Conservation (phyloP, 176 grass and related monocot species). For the Carex parvula region DNA sequence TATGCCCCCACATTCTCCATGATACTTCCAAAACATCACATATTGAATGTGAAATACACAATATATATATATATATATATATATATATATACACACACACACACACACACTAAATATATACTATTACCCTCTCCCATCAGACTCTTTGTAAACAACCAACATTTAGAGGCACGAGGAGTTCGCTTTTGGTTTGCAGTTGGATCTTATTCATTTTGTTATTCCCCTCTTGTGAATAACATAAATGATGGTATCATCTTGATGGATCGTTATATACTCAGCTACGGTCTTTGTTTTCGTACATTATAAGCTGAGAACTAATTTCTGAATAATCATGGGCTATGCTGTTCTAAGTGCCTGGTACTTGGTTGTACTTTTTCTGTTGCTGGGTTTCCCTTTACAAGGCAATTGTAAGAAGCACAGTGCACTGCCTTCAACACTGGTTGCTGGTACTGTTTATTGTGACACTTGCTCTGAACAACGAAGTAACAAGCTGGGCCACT, state of each 20-base stretch:
- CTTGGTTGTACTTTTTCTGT: conserved; percentile 13
- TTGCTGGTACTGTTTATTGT: conserved; percentile 37
- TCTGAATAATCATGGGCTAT: not conserved
- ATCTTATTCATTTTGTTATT: not conserved
- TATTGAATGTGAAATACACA: not conserved
- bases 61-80: not conserved
- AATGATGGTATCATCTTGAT: conserved; percentile 13
- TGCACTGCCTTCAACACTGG: not conserved
- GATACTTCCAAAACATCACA: not conserved
- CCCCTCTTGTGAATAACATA: not conserved
- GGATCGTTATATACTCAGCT: not conserved
- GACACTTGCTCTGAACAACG: conserved; percentile 30
- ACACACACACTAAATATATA: not conserved
- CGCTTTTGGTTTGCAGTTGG: conserved; percentile 3
- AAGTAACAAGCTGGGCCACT: conserved; percentile 14
- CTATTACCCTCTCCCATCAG: not conserved
- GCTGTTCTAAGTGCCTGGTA: not conserved
- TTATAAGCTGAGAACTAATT: not conserved
- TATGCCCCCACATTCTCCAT: not conserved
- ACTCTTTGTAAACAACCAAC: not conserved
- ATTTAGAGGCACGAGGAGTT: not conserved
- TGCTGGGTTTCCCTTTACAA: not conserved
- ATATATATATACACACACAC: no score
- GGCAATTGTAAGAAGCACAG: conserved; percentile 6
- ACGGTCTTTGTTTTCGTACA: not conserved